Conservation (phyloP, 805 yeast genomes). For the Candida takata region DNA sequence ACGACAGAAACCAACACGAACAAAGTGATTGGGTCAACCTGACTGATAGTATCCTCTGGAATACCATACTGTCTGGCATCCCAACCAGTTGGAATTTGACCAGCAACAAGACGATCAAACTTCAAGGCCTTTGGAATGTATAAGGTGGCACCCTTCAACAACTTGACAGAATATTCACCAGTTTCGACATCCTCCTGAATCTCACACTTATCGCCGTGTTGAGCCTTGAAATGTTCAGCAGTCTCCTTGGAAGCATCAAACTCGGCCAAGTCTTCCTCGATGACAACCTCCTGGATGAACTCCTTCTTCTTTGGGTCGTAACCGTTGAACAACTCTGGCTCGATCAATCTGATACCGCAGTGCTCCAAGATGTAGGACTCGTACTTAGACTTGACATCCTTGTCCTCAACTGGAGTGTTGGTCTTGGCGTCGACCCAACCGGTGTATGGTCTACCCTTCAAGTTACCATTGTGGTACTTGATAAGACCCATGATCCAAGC, state of each 20-base stretch:
- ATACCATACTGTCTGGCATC: constrained; percentile 92
- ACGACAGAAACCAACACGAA: constrained; percentile 90
- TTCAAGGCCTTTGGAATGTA: constrained; percentile 74
- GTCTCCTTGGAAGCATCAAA: constrained; percentile 93
- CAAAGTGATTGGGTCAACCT: constrained; percentile 94
- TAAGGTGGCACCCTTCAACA: constrained; percentile 89
- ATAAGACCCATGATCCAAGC: constrained; percentile 99
- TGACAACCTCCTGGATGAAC: constrained; percentile 89
- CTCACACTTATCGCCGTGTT: constrained; percentile 93
- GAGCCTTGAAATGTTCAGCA: constrained; percentile 88
- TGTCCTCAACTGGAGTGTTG: constrained; percentile 87
- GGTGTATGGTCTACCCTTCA: constrained; percentile 84
- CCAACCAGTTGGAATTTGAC: constrained; percentile 99
- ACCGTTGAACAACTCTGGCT: constrained; percentile 90
- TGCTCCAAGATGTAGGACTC: constrained; percentile 86
- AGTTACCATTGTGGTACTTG: constrained; percentile 87
- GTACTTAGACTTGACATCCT: constrained; percentile 85
- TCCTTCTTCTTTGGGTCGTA: constrained; percentile 93
- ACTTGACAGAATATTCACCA: constrained; percentile 86
- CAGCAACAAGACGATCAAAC: constrained; percentile 61
- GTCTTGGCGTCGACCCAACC: constrained; percentile 99
- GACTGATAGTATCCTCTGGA: constrained; percentile 83
- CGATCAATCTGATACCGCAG: constrained; percentile 94
- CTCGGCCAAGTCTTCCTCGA: constrained; percentile 94
- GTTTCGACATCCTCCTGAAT: constrained; percentile 80